These are phyloP conservation scores for Aegle marmelos DNA, from an alignment of 345 rosid genomes.

Conservation along the genomic window DNA sequence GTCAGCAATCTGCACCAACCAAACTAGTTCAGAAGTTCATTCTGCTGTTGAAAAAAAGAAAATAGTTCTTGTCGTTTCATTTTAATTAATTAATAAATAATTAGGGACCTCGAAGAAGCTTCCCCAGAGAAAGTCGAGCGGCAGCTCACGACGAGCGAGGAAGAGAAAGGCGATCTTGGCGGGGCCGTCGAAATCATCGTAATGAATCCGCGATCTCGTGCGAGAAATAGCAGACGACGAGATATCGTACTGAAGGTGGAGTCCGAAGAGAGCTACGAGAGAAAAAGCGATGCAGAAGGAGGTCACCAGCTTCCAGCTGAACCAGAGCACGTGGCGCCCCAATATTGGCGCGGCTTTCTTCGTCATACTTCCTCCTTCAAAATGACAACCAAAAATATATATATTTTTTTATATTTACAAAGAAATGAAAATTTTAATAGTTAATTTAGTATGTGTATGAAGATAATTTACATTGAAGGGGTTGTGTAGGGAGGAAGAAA, in stretches of 20 bases:
- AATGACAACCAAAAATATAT: background rate
- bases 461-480: background rate
- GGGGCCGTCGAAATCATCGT: conserved; percentile 27
- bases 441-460: no score
- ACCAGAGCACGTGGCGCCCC: conserved; percentile 45
- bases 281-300: conserved; percentile 51
- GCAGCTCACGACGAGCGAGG: conserved; percentile 54
- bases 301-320: conserved; percentile 61
- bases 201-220: conserved; percentile 36
- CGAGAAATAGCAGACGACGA: conserved; percentile 25
- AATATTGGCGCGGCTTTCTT: conserved; percentile 37
- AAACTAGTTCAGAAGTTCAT: background rate
- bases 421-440: background rate
- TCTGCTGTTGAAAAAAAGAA: no score
- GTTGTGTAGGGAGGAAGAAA: background rate
- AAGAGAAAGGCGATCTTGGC: conserved; percentile 69
- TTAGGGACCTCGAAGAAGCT: conserved; percentile 59
- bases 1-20: conserved; percentile 48
- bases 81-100: no score
- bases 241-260: conserved; percentile 34
- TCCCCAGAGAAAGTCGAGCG: conserved; percentile 73
- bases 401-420: no score
- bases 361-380: conserved; percentile 38
- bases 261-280: conserved; percentile 44
- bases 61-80: no score